Percentiles rank a stretch among this genome's conserved stretches.
Conservation (phyloP, 305 asterid species). For the Fraxinus dipetala region DNA sequence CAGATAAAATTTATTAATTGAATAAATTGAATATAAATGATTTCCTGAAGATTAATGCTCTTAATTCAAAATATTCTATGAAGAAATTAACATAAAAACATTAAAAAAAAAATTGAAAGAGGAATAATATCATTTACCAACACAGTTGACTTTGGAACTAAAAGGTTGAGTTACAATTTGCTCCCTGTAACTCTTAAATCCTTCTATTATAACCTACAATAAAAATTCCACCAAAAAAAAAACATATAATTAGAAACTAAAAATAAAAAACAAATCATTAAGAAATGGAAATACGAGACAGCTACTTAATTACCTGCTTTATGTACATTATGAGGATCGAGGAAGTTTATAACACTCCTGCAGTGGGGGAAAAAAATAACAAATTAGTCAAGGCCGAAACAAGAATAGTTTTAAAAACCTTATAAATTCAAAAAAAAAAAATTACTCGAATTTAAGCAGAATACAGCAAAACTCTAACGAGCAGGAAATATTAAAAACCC, state of each 20-base stretch:
- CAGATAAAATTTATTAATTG: neutral
- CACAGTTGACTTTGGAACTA: slow-evolving; percentile 92
- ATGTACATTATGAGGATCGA: slow-evolving; percentile 55
- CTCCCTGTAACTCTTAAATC: slow-evolving; percentile 92
- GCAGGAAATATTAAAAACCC: slow-evolving; percentile 1
- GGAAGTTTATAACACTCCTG: slow-evolving; percentile 16
- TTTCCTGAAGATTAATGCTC: neutral
- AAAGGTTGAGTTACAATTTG: slow-evolving; percentile 88
- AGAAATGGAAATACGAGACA: neutral
- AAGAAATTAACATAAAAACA: neutral
- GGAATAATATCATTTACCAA: slow-evolving; percentile 53
- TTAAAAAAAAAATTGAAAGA: neutral
- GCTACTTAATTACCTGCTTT: slow-evolving; percentile 59
- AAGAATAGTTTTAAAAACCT: neutral
- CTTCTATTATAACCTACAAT: slow-evolving; percentile 81
- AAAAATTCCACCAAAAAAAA: slow-evolving; percentile 14
- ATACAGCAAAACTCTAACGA: neutral
- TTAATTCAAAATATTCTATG: neutral
- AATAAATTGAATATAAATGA: slow-evolving; percentile 16
- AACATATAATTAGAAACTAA: neutral
- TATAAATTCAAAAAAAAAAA: neutral
- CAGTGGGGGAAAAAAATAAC: neutral
- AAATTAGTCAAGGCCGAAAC: neutral
- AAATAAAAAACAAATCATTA: neutral
- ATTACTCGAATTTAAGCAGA: neutral